Conservation (phyloP, 352 stramenopile species). For the Pythium apleroticum region DNA sequence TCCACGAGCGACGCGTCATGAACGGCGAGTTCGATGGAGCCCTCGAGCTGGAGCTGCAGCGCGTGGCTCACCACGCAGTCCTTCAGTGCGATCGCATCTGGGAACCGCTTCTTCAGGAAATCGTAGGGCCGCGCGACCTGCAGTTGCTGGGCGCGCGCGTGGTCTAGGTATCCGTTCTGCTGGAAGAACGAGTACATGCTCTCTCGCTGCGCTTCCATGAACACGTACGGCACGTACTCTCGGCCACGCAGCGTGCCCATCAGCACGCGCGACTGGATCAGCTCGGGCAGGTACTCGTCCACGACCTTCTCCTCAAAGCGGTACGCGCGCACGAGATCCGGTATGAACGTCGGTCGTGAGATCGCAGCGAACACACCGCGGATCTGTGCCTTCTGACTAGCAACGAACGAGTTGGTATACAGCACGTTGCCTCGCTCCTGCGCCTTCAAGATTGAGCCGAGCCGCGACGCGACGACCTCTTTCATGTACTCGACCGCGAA, state of each 20-base stretch:
- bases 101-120: constrained; percentile 72
- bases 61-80: constrained; percentile 61
- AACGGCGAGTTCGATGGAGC: constrained; percentile 63
- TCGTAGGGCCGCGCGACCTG: constrained; percentile 69
- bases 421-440: constrained; percentile 66
- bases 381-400: constrained; percentile 58
- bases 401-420: constrained; percentile 78
- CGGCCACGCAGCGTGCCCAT: constrained; percentile 63
- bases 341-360: constrained; percentile 68
- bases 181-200: constrained; percentile 86
- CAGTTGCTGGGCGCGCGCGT: constrained; percentile 53
- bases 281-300: constrained; percentile 53
- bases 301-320: constrained; percentile 69
- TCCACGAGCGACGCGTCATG: constrained; percentile 72
- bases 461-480: constrained; percentile 59
- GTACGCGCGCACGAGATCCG: constrained; percentile 55
- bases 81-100: constrained; percentile 62
- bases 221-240: constrained; percentile 81
- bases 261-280: constrained; percentile 54
- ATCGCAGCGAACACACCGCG: constrained; percentile 65
- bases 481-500: constrained; percentile 85
- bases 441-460: constrained; percentile 62
- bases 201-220: constrained; percentile 69
- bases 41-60: constrained; percentile 69
- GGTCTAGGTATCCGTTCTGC: constrained; percentile 78